Evolutionary conservation across 495 filamentous ascomycete species (phyloP).

Genomic region (Aspergillus affinis): DNA sequence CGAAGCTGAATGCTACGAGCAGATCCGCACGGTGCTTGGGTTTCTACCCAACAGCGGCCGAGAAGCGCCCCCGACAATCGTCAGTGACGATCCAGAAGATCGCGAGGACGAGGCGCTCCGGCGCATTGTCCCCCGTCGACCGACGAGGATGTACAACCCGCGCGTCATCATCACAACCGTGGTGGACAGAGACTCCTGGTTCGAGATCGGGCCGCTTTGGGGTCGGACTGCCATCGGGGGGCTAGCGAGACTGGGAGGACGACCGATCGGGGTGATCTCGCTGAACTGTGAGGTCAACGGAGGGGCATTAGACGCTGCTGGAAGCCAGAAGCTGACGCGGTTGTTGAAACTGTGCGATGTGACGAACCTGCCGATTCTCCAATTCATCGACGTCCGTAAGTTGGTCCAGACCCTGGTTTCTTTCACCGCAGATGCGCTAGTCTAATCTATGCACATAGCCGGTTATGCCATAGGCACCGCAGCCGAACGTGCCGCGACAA

Average conservation of each 20-base stretch:
- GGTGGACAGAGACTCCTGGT: constrained; percentile 55
- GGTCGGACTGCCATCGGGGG: constrained; percentile 60
- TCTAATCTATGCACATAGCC: constrained; percentile 26
- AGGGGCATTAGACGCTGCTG: constrained; percentile 59
- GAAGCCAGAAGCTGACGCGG: constrained; percentile 58
- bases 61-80: constrained; percentile 50
- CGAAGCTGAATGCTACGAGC: constrained; percentile 60
- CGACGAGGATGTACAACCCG: constrained; percentile 60
- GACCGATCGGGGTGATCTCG: constrained; percentile 55
- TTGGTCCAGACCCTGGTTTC: constrained; percentile 5
- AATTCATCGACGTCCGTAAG: constrained; percentile 60
- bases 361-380: constrained; percentile 61
- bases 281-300: constrained; percentile 61
- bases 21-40: constrained; percentile 53
- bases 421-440: constrained; percentile 3
- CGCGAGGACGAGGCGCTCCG: constrained; percentile 49
- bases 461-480: constrained; percentile 63
- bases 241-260: constrained; percentile 54
- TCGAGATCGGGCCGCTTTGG: constrained; percentile 63
- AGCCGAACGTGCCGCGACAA: constrained; percentile 60
- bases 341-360: constrained; percentile 62
- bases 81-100: constrained; percentile 46
- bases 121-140: constrained; percentile 55
- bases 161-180: constrained; percentile 55
- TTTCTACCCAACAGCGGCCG: constrained; percentile 58